Evolutionary conservation across 139 green algal genomes (phyloP).

Genomic region (Nannochloris sp.): DNA sequence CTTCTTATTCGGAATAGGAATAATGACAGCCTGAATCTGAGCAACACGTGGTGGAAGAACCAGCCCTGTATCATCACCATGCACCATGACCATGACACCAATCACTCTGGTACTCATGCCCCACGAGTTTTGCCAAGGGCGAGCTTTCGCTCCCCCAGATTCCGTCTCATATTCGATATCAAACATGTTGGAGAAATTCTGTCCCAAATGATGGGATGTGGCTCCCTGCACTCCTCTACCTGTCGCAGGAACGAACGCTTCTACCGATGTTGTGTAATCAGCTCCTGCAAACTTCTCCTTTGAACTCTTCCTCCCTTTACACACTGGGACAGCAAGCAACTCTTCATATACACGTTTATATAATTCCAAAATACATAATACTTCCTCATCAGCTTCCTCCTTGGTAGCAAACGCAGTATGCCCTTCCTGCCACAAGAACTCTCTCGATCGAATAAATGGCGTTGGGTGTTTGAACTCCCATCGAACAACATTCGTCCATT

Average conservation of each 20-base stretch:
- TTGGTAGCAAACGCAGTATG: slow-evolving; percentile 76
- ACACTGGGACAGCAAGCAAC: slow-evolving; percentile 89
- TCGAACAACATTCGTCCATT: slow-evolving; percentile 98
- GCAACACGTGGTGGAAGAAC: slow-evolving; percentile 87
- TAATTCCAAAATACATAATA: slow-evolving; percentile 90
- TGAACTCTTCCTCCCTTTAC: slow-evolving; percentile 78
- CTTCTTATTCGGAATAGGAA: slow-evolving; percentile 82
- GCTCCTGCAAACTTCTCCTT: slow-evolving; percentile 98
- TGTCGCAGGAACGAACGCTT: slow-evolving; percentile 90
- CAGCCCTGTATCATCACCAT: slow-evolving; percentile 94
- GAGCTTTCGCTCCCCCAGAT: slow-evolving; percentile 44
- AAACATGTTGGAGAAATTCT: slow-evolving; percentile 97
- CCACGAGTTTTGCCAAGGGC: slow-evolving; percentile 96
- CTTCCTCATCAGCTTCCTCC: slow-evolving; percentile 85
- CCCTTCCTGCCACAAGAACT: slow-evolving; percentile 95
- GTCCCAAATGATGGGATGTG: slow-evolving; percentile 92
- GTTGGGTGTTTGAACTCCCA: slow-evolving; percentile 99
- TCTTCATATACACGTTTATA: slow-evolving; percentile 82
- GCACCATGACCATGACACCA: slow-evolving; percentile 97
- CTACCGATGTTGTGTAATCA: slow-evolving; percentile 93
- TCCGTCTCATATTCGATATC: slow-evolving; percentile 79
- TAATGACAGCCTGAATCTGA: slow-evolving; percentile 72
- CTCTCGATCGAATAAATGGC: slow-evolving; percentile 90
- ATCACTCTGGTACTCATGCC: slow-evolving; percentile 93
- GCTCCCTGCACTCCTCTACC: slow-evolving; percentile 91